Evolutionary conservation across 2,329 filamentous ascomycete genomes (phyloP), one percentile per base, ranked within the genome.

Genomic region (Chrysosporium keratinophilum): DNA sequence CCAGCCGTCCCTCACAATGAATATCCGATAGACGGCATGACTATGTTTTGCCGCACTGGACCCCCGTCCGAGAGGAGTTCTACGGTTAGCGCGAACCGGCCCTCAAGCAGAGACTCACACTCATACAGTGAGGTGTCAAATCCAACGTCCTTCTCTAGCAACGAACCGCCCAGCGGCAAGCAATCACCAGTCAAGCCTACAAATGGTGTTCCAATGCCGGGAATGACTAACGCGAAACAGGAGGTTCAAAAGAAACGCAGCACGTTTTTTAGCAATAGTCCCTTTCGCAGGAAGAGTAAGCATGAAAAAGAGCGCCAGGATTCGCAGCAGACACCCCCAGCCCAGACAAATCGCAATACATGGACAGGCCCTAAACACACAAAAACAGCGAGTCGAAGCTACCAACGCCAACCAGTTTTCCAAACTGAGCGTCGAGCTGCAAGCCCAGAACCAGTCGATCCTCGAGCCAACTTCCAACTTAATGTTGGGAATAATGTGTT

Each of bases 401-500:
- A 41, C 33, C 48, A 63, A 52, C 61, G 61, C 60, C 63, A 58
- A 44, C 57, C 60, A 39, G 58, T 47, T 42, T 53, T 54, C n/a
- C 57, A 59, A 41, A 54, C 57, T 40, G 61, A 61, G 15, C 63
- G 61, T 17, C 60, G 55, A n/a, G 63, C 64, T 42, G 75, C 74
- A 51, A 94, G 88, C 63, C 88, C 57, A 2, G 88, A 94, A 51
- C 86, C 87, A 1, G 90, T 93, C 37, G 93, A 96, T 65, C 90
- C 91, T 54, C 84, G 93, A 58, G 89, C 91, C 39, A 95, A 86
- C 67, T 83, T 97, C 62, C 91, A 95, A 57, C 77, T 98, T 28
- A 96, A 96, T 63, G 81, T 98, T 52, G 93, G 93, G 6, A 88
- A 94, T 63, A 98, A 98, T 63, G 88, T 98, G 10, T 95, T 98